Evolutionary conservation across 768 basidiomycete species (phyloP), one percentile per base, ranked within the genome.

Genomic region (Hygrophorus russula): DNA sequence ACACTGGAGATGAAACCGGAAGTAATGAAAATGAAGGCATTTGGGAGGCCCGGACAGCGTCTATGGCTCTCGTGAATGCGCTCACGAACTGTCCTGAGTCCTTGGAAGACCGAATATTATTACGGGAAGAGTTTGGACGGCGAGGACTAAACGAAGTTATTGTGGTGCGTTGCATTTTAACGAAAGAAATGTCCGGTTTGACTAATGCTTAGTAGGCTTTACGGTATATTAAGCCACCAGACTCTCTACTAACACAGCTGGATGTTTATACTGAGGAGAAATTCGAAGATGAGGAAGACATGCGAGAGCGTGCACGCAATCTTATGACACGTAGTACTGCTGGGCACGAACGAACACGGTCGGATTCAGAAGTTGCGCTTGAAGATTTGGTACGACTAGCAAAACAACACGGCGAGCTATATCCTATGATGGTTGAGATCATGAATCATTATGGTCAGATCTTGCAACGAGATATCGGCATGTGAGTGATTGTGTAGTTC

Each of bases 181-280:
- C 31, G 7, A 15, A 10, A n/a, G 27, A 6, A n/a, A 17, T 27
- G 9, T n/a, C 24, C 17, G 10, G 18, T 31, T 15, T 30, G 10
- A 45, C 8, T 39, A 33, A 24, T 8, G 37, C 20, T 32, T 39
- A 10, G 50, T 39, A 92, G 90, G 74, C 78, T 3, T 65, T 93
- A 5, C 73, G 80, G 47, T 88, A 88, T 51, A 65, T 78, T 31
- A 73, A 75, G 52, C 86, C 88, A 1, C 84, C 88, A 5, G 88
- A 83, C n/a, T 57, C 52, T 3, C 61, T 94, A n/a, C 56, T 84
- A n/a, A 82, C 70, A 0, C 91, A 93, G 52, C 62, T 92, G 5
- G 75, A 82, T 48, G 70, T 88, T 19, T 94, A 91, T 52, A 72
- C 76, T 0, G 90, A 94, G 49, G 90, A 93, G 58, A 86, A 88